Conservation (phyloP, 495 filamentous ascomycete species). For the Neurospora hispaniola region DNA sequence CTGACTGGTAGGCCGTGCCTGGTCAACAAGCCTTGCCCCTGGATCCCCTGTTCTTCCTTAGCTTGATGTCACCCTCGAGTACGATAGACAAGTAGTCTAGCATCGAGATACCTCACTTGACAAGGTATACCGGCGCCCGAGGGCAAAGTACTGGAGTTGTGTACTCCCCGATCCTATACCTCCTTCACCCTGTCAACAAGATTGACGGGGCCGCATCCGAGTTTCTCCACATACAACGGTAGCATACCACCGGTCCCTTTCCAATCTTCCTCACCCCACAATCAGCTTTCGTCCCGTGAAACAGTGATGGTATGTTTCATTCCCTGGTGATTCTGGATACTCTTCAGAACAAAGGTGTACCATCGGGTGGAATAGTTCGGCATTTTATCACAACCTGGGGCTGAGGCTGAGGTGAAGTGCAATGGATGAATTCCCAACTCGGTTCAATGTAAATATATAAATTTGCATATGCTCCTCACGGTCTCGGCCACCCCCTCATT, state of each 20-base stretch:
- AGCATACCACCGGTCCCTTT: conserved; percentile 14
- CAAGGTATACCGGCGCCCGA: conserved; percentile 17
- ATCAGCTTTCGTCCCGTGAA: neutral
- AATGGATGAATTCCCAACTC: conserved; percentile 16
- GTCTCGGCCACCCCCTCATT: conserved; percentile 18
- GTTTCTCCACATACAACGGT: conserved; percentile 24
- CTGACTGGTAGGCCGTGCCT: conserved; percentile 15
- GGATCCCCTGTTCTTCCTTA: conserved; percentile 7
- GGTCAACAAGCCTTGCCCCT: conserved; percentile 19
- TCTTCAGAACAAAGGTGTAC: neutral
- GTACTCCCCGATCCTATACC: conserved; percentile 10
- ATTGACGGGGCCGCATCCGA: conserved; percentile 4
- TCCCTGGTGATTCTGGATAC: neutral
- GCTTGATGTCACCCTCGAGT: conserved; percentile 9
- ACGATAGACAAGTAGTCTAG: conserved; percentile 24
- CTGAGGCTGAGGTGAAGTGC: neutral
- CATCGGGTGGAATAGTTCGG: too few species aligned
- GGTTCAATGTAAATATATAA: conserved; percentile 29
- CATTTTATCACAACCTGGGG: neutral
- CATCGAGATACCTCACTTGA: conserved; percentile 14
- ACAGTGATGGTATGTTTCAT: neutral
- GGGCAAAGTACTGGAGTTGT: conserved; percentile 5
- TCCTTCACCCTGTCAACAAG: conserved; percentile 2
- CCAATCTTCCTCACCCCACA: conserved; percentile 22
- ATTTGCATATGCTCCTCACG: conserved; percentile 20